A percentile compares a stretch with the other conserved stretches of the same genome.
phyloP scores from a whole-genome alignment of 306 rosid genomes.

The Sesbania bispinosa region DNA sequence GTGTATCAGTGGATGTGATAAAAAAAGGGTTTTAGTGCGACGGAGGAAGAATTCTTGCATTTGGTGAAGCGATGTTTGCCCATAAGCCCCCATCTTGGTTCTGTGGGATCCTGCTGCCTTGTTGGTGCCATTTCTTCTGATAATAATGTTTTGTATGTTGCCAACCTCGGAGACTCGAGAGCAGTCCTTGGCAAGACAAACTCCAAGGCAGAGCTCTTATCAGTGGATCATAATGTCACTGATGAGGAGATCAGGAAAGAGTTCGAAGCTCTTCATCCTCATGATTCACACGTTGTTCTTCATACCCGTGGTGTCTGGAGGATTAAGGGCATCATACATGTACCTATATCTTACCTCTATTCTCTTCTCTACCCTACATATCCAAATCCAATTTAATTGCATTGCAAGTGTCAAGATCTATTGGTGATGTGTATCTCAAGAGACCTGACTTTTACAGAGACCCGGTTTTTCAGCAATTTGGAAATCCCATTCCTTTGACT shows the following conservation, averaged over 20 bases:
- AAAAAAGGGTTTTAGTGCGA: conserved; percentile 73
- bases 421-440: no score
- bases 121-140: conserved; percentile 68
- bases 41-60: conserved; percentile 40
- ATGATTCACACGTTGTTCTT: no score
- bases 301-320: background rate
- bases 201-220: background rate
- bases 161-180: no score
- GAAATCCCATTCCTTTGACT: background rate
- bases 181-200: conserved; percentile 55
- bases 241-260: background rate
- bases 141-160: conserved; percentile 47
- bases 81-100: conserved; percentile 51
- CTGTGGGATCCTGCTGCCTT: conserved; percentile 80
- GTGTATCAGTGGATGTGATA: conserved; percentile 61
- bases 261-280: background rate
- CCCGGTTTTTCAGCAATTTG: background rate
- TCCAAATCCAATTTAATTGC: no score
- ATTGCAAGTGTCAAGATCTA: background rate
- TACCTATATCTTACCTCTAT: no score
- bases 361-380: no score
- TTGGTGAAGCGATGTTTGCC: conserved; percentile 53
- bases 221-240: background rate
- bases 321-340: background rate
- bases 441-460: background rate